Evolutionary conservation across 2,329 filamentous ascomycete species (phyloP).

Genomic region (Penicillium sp.): DNA sequence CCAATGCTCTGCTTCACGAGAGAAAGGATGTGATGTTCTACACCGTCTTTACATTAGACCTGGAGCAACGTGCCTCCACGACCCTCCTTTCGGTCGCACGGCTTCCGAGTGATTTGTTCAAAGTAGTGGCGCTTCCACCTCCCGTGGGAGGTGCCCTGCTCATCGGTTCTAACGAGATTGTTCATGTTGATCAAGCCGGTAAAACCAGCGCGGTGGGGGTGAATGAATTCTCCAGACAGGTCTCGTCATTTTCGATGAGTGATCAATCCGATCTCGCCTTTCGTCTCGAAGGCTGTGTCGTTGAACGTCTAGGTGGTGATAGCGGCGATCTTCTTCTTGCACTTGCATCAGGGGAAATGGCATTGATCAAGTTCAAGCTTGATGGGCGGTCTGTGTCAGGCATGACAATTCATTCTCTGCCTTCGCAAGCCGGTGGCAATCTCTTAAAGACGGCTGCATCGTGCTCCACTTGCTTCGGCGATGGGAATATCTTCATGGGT

Average conservation of each 20-base stretch:
- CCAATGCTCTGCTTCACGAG: conserved; percentile 67
- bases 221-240: conserved; percentile 79
- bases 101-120: conserved; percentile 81
- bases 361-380: conserved; percentile 73
- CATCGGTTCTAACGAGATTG: conserved; percentile 80
- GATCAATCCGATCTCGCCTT: conserved; percentile 80
- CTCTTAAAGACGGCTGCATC: conserved; percentile 61
- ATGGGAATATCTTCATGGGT: conserved; percentile 72
- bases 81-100: conserved; percentile 81
- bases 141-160: conserved; percentile 86
- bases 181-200: conserved; percentile 93
- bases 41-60: conserved; percentile 89
- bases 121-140: conserved; percentile 73
- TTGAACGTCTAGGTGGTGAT: conserved; percentile 71
- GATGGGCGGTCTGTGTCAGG: conserved; percentile 90
- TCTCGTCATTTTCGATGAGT: conserved; percentile 75
- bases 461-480: conserved; percentile 64
- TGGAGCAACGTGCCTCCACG: conserved; percentile 89
- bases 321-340: conserved; percentile 81
- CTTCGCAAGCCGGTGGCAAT: conserved; percentile 58
- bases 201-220: conserved; percentile 90
- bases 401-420: conserved; percentile 65
- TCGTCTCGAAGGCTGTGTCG: conserved; percentile 72
- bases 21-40: conserved; percentile 83
- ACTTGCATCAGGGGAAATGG: conserved; percentile 68